Conservation (phyloP, 2,329 filamentous ascomycete genomes). For the Macrophomina phaseolina region DNA sequence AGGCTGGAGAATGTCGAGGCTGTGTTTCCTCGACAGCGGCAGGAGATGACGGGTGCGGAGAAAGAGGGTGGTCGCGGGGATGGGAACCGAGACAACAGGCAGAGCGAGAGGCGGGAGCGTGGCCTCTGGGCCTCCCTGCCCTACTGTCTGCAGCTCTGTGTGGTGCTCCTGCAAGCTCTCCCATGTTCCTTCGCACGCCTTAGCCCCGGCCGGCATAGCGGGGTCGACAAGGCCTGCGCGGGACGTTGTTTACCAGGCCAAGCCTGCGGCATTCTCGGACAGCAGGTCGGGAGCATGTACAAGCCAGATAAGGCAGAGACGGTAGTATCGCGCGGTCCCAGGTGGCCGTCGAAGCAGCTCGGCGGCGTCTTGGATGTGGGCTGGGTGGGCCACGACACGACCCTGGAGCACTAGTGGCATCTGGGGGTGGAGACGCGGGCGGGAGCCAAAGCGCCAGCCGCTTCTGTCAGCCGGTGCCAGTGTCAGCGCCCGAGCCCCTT, state of each 20-base stretch:
- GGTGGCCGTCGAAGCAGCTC: too few relatives aligned
- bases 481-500: not conserved
- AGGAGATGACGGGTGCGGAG: too few relatives aligned
- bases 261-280: not conserved
- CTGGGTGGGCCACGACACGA: not conserved
- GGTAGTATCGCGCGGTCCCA: too few relatives aligned
- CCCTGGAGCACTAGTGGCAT: slow-evolving; percentile 8
- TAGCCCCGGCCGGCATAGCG: not conserved
- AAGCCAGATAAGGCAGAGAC: too few relatives aligned
- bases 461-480: not conserved
- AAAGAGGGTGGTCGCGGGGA: too few relatives aligned
- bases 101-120: not conserved
- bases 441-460: slow-evolving; percentile 3
- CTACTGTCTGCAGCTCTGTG: not conserved
- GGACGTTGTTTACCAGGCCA: not conserved
- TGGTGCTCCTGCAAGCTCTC: not conserved
- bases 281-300: not conserved
- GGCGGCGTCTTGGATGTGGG: too few relatives aligned
- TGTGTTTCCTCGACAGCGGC: too few relatives aligned
- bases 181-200: not conserved
- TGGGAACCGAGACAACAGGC: not conserved
- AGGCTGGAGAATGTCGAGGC: too few relatives aligned
- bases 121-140: not conserved
- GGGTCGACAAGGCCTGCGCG: not conserved
- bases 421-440: slow-evolving; percentile 20